These are phyloP conservation scores for Tolypocladium endophyticum DNA, from an alignment of 2,329 filamentous ascomycete genomes.

Conservation along the genomic window DNA sequence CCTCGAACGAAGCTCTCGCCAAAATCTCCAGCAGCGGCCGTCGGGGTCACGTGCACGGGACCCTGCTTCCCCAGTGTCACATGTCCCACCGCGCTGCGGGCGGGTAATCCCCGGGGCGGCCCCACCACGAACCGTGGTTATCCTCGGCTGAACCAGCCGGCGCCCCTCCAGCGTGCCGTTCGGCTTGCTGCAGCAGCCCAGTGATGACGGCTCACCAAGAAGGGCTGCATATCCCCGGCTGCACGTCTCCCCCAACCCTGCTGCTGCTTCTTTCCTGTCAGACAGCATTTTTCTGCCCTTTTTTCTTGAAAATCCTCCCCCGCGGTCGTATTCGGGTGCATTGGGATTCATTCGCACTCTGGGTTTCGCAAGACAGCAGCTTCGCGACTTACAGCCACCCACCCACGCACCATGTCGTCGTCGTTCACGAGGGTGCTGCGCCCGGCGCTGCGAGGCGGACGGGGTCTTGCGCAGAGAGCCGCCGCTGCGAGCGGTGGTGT, in stretches of 20 bases:
- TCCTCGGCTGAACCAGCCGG: constrained; percentile 12
- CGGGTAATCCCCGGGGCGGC: constrained; percentile 1
- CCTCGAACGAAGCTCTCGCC: neutral
- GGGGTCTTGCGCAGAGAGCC: constrained; percentile 20
- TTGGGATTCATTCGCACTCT: neutral
- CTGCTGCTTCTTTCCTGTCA: neutral
- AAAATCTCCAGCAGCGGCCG: neutral
- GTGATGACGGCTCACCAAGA: neutral
- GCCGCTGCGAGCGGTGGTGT: constrained; percentile 9
- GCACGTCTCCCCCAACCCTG: neutral
- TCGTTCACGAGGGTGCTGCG: constrained; percentile 40
- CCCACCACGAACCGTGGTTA: constrained; percentile 9
- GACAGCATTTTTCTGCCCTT: neutral
- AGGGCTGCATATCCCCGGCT: neutral
- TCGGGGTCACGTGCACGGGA: neutral
- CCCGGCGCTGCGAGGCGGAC: constrained; percentile 37
- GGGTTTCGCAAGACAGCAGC: neutral
- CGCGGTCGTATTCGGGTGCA: neutral
- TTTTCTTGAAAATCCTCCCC: neutral
- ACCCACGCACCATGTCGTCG: constrained; percentile 22
- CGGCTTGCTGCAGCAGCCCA: neutral
- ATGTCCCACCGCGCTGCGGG: neutral
- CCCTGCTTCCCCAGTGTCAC: constrained; percentile 1
- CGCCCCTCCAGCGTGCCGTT: neutral
- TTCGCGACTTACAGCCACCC: neutral